Percentiles rank a stretch among this genome's conserved stretches.
These are phyloP conservation scores for Narthecium ossifragum DNA, from an alignment of 106 monocot species.

Conservation along the genomic window DNA sequence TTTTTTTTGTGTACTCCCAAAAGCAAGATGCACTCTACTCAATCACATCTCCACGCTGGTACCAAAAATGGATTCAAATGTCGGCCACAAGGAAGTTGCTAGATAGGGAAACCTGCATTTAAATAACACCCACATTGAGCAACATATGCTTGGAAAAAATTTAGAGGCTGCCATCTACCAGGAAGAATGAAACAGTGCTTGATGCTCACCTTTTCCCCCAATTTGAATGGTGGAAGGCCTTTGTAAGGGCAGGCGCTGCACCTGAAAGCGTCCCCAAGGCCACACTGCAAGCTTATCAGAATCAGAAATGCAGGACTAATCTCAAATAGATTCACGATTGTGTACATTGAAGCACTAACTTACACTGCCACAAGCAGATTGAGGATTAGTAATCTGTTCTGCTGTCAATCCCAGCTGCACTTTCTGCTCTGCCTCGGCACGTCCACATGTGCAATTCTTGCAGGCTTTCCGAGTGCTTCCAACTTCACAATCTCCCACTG, in stretches of 20 bases:
- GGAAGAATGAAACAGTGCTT: too few species aligned
- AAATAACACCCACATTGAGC: not conserved
- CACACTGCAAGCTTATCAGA: conserved; percentile 50
- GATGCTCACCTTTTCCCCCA: conserved; percentile 64
- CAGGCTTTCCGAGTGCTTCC: conserved; percentile 84
- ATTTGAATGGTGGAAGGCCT: conserved; percentile 83
- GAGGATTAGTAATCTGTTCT: conserved; percentile 78
- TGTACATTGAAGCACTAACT: too few species aligned
- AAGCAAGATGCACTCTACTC: too few species aligned
- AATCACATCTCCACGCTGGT: too few species aligned
- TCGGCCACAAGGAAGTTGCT: conserved; percentile 66
- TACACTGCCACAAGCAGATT: conserved; percentile 92
- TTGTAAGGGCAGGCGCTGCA: conserved; percentile 80
- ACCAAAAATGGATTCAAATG: too few species aligned
- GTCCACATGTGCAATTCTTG: conserved; percentile 91
- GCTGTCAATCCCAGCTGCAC: conserved; percentile 63
- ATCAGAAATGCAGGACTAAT: too few species aligned
- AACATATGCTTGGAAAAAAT: too few species aligned
- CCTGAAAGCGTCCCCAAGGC: conserved; percentile 91
- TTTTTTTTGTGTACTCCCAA: too few species aligned
- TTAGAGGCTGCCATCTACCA: too few species aligned
- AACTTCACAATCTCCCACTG: conserved; percentile 90
- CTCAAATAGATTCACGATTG: too few species aligned
- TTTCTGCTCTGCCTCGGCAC: conserved; percentile 73
- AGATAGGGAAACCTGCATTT: conserved; percentile 43